Evolutionary conservation across 441 rosid genomes (phyloP), one percentile per base, ranked within the genome.

Genomic region (Pelargonium fulgidum): DNA sequence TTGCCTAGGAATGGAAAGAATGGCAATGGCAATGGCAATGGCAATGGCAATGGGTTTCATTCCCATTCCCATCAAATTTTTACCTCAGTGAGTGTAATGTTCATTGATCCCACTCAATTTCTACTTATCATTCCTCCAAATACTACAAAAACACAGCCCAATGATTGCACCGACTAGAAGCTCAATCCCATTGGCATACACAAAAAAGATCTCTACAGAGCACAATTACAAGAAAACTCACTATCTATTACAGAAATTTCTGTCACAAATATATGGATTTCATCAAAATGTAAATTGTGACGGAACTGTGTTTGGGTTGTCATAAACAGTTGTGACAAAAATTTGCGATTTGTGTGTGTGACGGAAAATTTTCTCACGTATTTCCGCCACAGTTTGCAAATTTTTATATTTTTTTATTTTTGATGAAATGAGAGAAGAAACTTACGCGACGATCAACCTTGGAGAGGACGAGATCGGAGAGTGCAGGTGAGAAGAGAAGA

Each of bases 401-500:
- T 1, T 17, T 13, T 19, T 42, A 29, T 41, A n/a, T n/a, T n/a
- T n/a, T n/a, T n/a, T n/a, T n/a, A n/a, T n/a, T n/a, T n/a, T n/a
- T n/a, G n/a, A 11, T 0, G 14, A 36, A 50, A 12, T 24, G 36
- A 26, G 5, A 0, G 4, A 61, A 19, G 70, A 22, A 75, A 82
- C 94, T 85, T 89, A 92, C 97, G 54, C 88, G 95, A 69, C 97
- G 93, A 67, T 90, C 97, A 39, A 94, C 96, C 79, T 84, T 90
- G 71, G 99, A 87, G 77, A 94, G 75, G 72, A 90, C 66, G 75
- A 90, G 89, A 86, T 90, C 97, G 79, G 96, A 89, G 75, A 81
- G 80, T 1, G 67, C 92, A 19, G 94, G 85, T 29, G 94, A 68
- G 7, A 82, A 71, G 14, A 90, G 76, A 13, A 86, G 0, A 39